These are phyloP conservation scores for Monosporascus sp. DNA, from an alignment of 2,329 filamentous ascomycete genomes.

Conservation along the genomic window DNA sequence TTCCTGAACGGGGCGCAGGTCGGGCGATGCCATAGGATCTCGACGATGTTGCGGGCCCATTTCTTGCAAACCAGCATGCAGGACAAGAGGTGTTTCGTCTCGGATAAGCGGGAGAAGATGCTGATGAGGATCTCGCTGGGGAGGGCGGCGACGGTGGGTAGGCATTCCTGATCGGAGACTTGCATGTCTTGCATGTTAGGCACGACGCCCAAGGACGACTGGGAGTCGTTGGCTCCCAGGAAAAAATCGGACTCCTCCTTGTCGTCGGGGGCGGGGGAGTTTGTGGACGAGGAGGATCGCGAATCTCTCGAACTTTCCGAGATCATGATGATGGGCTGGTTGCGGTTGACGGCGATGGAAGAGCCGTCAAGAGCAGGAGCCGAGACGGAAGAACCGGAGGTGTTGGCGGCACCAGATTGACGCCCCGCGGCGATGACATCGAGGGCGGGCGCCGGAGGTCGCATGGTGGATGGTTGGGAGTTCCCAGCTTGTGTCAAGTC, in stretches of 20 bases:
- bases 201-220: conserved; percentile 76
- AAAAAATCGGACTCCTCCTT: conserved; percentile 95
- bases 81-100: conserved; percentile 70
- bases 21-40: conserved; percentile 90
- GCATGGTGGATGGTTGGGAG: conserved; percentile 11
- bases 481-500: neutral
- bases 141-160: conserved; percentile 76
- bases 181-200: conserved; percentile 72
- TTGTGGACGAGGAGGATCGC: conserved; percentile 62
- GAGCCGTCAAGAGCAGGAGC: conserved; percentile 3
- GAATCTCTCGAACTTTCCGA: conserved; percentile 44
- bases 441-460: conserved; percentile 23
- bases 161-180: conserved; percentile 59
- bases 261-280: conserved; percentile 68
- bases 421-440: conserved; percentile 24
- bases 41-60: conserved; percentile 90
- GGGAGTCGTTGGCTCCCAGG: conserved; percentile 81
- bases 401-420: conserved; percentile 4
- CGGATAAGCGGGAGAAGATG: conserved; percentile 80
- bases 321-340: conserved; percentile 11
- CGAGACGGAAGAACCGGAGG: conserved; percentile 1
- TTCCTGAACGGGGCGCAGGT: conserved; percentile 83
- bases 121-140: conserved; percentile 93
- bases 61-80: conserved; percentile 93
- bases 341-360: conserved; percentile 2